Conservation (phyloP, 257 asterid species). For the Euphrasia confusa region DNA sequence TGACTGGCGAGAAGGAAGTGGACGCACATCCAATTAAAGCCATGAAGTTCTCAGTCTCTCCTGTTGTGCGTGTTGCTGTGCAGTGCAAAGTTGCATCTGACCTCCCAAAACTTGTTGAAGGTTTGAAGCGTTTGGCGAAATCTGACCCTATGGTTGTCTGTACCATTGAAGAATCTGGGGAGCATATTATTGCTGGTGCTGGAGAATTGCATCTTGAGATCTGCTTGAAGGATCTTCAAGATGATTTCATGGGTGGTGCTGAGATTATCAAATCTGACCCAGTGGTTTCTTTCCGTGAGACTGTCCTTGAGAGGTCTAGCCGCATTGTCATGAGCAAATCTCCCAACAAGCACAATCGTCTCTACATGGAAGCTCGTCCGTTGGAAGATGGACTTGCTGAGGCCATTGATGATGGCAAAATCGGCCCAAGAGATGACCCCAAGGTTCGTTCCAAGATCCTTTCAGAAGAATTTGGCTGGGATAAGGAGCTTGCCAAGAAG, state of each 20-base stretch:
- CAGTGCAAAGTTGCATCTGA: slow-evolving; percentile 1
- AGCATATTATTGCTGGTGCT: background rate
- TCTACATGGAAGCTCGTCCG: background rate
- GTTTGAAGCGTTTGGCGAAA: background rate
- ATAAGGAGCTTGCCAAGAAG: background rate
- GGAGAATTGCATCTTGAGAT: slow-evolving; percentile 1
- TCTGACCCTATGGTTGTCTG: slow-evolving; percentile 9
- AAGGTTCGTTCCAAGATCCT: background rate
- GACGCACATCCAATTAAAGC: background rate
- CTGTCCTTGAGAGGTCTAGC: background rate
- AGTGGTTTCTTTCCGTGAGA: background rate
- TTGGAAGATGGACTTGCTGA: background rate
- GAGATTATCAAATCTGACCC: background rate
- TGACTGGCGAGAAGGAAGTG: background rate
- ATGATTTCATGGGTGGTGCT: slow-evolving; percentile 4
- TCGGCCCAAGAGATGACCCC: slow-evolving; percentile 2
- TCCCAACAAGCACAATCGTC: background rate
- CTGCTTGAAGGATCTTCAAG: background rate
- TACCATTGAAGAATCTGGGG: background rate
- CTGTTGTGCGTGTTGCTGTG: background rate
- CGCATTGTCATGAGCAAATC: background rate
- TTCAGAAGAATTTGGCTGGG: background rate
- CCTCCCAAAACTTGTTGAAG: background rate
- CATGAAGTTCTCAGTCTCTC: background rate
- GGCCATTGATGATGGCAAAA: background rate